Evolutionary conservation across 2,329 filamentous ascomycete genomes (phyloP), one percentile per base, ranked within the genome.

Genomic region (Aureobasidium sp.): DNA sequence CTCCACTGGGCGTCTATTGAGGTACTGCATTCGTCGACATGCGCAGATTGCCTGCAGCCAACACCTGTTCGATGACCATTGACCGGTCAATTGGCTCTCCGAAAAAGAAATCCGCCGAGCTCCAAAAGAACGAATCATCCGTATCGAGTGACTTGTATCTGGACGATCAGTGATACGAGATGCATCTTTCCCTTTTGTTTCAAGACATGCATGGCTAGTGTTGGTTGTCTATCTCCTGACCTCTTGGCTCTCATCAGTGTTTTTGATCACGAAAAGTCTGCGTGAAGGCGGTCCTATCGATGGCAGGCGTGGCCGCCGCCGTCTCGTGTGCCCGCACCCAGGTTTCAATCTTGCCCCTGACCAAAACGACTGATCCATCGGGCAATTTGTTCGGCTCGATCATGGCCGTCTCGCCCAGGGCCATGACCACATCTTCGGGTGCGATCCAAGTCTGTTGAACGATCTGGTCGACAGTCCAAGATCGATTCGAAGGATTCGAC

Each of bases 381-480:
- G 73, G 71, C 22, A 79, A 82, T 69, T 87, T 77, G 67, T 76
- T 77, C 22, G 72, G 71, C 64, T 84, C 81, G 51, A 88, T 79
- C 39, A 94, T 77, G 9, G 83, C 86, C 90, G 97, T 96, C 63
- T 90, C 87, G 64, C 88, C 85, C 60, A 97, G 77, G 27, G 91
- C 86, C 0, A 79, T 79, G 47, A 96, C 82, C 63, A 93, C 90
- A 75, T 97, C 93, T 47, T 97, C 93, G 0, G 83, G 82, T 62
- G 88, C 80, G 73, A 97, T 96, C 79, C 90, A 96, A 0, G 91
- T 96, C 42, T 83, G 85, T 53, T 84, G 78, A 59, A 89, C 90
- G 69, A 93, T 87, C 62, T 89, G 83, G 52, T 85, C 82, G 12
- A 96, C 78, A 12, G 87, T 87, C 59, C 91, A 75, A 42, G 73